A percentile compares a stretch with the other conserved stretches of the same genome.
Conservation (phyloP, 805 yeast genomes). For the Starmerella geochares region DNA sequence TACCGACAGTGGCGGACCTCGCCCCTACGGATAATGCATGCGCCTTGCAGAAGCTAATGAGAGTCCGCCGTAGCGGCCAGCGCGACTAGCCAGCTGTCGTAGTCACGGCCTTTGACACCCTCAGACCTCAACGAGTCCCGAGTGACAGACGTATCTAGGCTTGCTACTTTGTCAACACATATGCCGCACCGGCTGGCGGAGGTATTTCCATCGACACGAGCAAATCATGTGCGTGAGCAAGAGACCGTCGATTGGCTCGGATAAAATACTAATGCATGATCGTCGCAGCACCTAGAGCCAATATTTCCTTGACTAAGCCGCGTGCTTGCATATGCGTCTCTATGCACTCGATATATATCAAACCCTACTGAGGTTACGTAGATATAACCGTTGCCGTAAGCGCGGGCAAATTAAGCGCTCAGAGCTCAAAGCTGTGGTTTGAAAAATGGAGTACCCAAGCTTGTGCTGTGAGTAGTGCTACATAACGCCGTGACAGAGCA, state of each 20-base stretch:
- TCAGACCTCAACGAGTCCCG: too few species aligned
- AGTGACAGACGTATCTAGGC: not conserved
- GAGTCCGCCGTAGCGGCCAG: too few species aligned
- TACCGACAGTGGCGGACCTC: constrained; percentile 4
- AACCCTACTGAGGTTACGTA: not conserved
- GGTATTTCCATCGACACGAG: not conserved
- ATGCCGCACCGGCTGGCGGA: not conserved
- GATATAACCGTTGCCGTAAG: too few species aligned
- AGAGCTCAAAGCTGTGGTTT: too few species aligned
- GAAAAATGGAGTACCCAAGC: too few species aligned
- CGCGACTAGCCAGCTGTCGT: too few species aligned
- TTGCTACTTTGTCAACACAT: not conserved
- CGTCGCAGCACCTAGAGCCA: not conserved
- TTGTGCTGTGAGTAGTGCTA: too few species aligned
- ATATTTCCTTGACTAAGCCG: not conserved
- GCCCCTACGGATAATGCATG: constrained; percentile 2
- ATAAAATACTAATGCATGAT: not conserved
- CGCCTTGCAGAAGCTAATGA: constrained; percentile 4
- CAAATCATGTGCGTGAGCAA: not conserved
- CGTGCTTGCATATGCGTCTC: not conserved
- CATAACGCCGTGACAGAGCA: too few species aligned
- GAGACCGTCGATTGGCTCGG: not conserved
- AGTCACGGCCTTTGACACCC: too few species aligned
- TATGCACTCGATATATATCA: not conserved
- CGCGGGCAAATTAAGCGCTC: too few species aligned